Evolutionary conservation across 257 asterid genomes (phyloP).

Genomic region (Penstemon barbatus): DNA sequence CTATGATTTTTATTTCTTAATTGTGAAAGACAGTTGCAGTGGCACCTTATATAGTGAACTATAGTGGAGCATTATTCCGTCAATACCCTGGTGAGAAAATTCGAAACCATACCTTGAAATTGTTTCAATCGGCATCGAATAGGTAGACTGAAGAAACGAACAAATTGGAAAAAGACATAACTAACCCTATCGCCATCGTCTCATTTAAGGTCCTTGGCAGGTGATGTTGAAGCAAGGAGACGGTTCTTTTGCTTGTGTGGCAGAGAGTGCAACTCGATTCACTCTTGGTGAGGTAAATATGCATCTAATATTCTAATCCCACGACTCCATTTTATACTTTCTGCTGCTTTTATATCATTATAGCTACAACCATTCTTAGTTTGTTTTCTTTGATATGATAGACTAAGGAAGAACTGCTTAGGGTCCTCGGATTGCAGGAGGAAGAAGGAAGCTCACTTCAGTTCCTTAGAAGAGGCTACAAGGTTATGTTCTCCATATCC

Average conservation of each 20-base stretch:
- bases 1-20: conserved; percentile 38
- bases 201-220: conserved; percentile 89
- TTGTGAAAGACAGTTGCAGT: conserved; percentile 90
- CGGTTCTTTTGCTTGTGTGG: conserved; percentile 90
- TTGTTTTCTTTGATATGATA: conserved; percentile 33
- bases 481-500: conserved; percentile 45
- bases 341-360: conserved; percentile 1
- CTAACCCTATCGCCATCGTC: conserved; percentile 5
- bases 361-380: neutral
- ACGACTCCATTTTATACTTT: conserved; percentile 6
- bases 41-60: conserved; percentile 91
- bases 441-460: conserved; percentile 95
- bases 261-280: conserved; percentile 85
- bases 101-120: no score
- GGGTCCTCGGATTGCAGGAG: conserved; percentile 88
- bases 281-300: conserved; percentile 75
- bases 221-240: conserved; percentile 95
- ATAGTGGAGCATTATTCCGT: conserved; percentile 84
- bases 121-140: neutral
- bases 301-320: conserved; percentile 12
- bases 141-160: neutral
- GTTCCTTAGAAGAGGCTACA: conserved; percentile 93
- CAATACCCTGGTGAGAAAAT: conserved; percentile 77
- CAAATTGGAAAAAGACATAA: neutral
- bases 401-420: conserved; percentile 94